Conservation (phyloP, 129 eudicot species). For the Helichrysum umbraculigerum region DNA sequence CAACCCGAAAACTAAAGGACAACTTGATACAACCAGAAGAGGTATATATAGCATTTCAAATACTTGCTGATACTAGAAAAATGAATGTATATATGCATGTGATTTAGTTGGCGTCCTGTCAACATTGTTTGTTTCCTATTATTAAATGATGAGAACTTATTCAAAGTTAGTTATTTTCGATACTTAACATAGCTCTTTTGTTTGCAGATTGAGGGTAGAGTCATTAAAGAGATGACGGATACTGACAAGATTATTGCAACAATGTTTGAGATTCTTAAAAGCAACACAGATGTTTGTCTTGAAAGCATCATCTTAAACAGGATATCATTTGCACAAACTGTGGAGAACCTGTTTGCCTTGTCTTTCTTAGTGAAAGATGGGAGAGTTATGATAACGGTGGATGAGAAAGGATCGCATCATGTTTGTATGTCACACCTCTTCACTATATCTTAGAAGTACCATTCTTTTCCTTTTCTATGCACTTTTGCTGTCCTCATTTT, state of each 20-base stretch:
- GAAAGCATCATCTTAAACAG: constrained; percentile 48
- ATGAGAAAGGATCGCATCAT: constrained; percentile 48
- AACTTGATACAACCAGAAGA: constrained; percentile 41
- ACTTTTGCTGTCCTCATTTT: neutral
- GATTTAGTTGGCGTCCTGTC: neutral
- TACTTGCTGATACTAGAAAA: neutral
- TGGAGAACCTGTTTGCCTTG: constrained; percentile 65
- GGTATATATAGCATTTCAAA: constrained; percentile 30
- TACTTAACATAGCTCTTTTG: neutral
- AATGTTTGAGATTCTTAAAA: constrained; percentile 50
- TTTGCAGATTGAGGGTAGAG: constrained; percentile 36
- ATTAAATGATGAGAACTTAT: neutral
- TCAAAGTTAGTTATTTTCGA: too few species aligned
- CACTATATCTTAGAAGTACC: neutral
- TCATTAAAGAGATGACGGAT: constrained; percentile 32
- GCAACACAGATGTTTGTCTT: constrained; percentile 38
- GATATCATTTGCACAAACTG: constrained; percentile 60
- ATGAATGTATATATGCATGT: neutral
- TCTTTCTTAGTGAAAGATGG: constrained; percentile 71
- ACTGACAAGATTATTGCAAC: constrained; percentile 42
- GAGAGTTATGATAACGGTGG: constrained; percentile 42
- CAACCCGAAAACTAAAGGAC: constrained; percentile 18
- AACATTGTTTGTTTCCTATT: neutral
- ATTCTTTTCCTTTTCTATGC: neutral
- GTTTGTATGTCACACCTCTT: constrained; percentile 44